Percentiles rank a stretch among this genome's conserved stretches.
These are phyloP conservation scores for Taphrina communis DNA, from an alignment of 1,139 yeast genomes.

Conservation along the genomic window DNA sequence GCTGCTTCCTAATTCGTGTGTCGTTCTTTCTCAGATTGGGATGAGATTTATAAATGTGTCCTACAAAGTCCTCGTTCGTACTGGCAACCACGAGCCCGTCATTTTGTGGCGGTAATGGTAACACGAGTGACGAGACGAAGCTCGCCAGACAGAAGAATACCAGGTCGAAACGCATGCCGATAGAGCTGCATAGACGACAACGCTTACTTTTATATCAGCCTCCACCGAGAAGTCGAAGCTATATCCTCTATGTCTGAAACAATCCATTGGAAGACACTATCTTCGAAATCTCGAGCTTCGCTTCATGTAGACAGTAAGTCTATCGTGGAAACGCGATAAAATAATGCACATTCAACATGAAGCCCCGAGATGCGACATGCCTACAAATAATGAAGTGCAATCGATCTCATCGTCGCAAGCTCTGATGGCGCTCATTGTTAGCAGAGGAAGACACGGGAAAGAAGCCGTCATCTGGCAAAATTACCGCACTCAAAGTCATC, in stretches of 20 bases:
- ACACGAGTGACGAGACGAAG: not conserved
- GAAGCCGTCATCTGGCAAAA: not conserved
- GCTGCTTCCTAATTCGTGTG: not conserved
- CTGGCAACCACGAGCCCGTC: not conserved
- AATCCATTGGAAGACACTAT: not conserved
- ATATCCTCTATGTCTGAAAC: not conserved
- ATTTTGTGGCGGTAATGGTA: not conserved
- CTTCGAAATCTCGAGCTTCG: not conserved
- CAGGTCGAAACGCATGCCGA: not conserved
- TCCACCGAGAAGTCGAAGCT: not conserved
- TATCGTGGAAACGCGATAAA: too few species aligned
- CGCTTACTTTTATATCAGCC: not conserved
- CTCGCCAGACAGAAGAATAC: not conserved
- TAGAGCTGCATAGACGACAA: not conserved
- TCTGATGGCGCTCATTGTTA: too few species aligned
- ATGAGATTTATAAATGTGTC: too few species aligned
- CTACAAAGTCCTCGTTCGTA: too few species aligned
- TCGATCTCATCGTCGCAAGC: too few species aligned
- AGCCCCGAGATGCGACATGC: too few species aligned
- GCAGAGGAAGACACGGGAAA: too few species aligned
- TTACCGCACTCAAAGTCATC: slow-evolving; percentile 8
- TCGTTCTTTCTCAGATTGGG: not conserved
- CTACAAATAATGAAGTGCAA: too few species aligned
- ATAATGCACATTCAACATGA: too few species aligned
- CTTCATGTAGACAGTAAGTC: not conserved